These are phyloP conservation scores for Galium porrigens DNA, from an alignment of 305 asterid species.

Conservation along the genomic window DNA sequence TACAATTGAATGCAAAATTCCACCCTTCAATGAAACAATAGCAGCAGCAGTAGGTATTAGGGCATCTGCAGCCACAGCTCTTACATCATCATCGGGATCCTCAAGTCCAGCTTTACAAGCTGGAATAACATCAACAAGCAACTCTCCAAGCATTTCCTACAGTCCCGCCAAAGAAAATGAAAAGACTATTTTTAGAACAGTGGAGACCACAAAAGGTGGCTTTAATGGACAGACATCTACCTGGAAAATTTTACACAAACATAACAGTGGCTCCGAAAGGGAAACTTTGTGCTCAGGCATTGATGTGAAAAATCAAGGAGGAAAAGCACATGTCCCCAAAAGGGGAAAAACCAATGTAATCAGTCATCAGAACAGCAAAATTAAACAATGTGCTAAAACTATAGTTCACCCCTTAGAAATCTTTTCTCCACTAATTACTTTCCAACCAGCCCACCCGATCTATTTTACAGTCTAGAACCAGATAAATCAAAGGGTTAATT, in stretches of 20 bases:
- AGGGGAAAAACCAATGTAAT: neutral
- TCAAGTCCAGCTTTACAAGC: slow-evolving; percentile 95
- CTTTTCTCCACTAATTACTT: neutral
- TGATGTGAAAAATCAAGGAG: neutral
- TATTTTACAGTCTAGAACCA: neutral
- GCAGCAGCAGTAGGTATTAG: slow-evolving; percentile 74
- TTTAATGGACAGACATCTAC: neutral
- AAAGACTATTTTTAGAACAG: neutral
- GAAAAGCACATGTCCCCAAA: neutral
- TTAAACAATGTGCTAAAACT: neutral
- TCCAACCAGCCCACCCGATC: neutral
- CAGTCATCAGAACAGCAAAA: neutral
- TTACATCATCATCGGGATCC: slow-evolving; percentile 98
- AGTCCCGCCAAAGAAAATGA: slow-evolving; percentile 13
- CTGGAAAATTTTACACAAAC: neutral
- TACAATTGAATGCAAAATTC: slow-evolving; percentile 64
- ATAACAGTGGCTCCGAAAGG: neutral
- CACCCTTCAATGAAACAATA: slow-evolving; percentile 62
- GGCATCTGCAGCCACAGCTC: slow-evolving; percentile 99
- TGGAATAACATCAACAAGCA: slow-evolving; percentile 70
- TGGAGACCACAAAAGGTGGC: neutral
- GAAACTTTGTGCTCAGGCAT: too few species aligned
- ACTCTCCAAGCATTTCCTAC: slow-evolving; percentile 79
- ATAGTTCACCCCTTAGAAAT: neutral
- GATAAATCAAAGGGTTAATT: neutral